phyloP scores from a whole-genome alignment of 2,329 filamentous ascomycete species.

The Diplodia scrobiculata region DNA sequence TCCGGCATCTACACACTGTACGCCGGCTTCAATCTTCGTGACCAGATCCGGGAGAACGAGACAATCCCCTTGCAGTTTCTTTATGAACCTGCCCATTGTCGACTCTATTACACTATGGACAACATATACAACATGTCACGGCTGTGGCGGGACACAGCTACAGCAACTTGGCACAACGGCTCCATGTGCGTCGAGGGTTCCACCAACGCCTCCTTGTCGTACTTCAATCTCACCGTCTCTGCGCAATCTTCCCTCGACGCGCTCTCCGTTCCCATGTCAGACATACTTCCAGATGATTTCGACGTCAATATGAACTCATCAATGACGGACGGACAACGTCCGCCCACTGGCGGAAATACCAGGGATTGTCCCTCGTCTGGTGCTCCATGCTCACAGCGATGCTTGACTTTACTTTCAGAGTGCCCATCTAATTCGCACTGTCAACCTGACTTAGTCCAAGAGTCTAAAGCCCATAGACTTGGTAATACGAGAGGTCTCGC shows the following conservation, averaged over 20 bases:
- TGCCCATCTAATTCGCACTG: too few relatives aligned
- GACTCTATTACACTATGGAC: conserved; percentile 44
- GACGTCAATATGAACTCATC: background rate
- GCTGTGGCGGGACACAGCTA: conserved; percentile 43
- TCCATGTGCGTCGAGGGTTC: conserved; percentile 42
- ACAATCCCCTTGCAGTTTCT: conserved; percentile 43
- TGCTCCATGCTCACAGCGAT: too few relatives aligned
- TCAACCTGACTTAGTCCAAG: too few relatives aligned
- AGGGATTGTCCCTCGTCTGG: too few relatives aligned
- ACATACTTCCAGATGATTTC: background rate
- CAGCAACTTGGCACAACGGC: conserved; percentile 39
- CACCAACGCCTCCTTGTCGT: background rate
- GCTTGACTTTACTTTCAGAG: too few relatives aligned
- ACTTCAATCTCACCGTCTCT: background rate
- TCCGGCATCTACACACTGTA: conserved; percentile 32
- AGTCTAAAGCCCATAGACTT: background rate
- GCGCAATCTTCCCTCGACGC: background rate
- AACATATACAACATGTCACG: conserved; percentile 44
- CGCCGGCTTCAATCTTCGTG: conserved; percentile 43
- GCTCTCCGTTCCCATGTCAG: background rate
- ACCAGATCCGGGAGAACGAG: conserved; percentile 42
- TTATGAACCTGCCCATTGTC: conserved; percentile 46
- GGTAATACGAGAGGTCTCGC: too few relatives aligned
- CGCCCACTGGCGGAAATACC: too few relatives aligned
- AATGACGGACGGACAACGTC: background rate